Base-by-base conservation (phyloP, 1,284 basidiomycete genomes). In the Vanrija humicola region DNA sequence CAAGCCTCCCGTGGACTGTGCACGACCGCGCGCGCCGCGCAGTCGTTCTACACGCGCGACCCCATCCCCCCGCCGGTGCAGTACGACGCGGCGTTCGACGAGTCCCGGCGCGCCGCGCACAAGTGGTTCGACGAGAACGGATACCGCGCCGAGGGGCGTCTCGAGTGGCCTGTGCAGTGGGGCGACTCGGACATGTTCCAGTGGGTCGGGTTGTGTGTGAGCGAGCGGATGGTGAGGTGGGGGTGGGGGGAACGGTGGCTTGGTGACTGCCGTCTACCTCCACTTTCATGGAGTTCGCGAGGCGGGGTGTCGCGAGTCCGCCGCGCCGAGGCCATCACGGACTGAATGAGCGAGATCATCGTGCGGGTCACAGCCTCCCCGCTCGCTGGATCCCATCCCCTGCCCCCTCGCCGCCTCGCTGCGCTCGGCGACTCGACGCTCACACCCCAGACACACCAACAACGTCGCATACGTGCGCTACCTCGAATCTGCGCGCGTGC, bases 401-500 rank as follows among this genome's bases (percentile, higher is more conserved):
- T n/a, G n/a, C 19, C n/a, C 10, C n/a, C 16, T 23, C 21, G 21
- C 40, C 40, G 12, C n/a, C 40, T 42, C n/a, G 40, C n/a, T 21
- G 9, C 19, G n/a, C 40, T 42, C 40, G n/a, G 19, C n/a, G 15
- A n/a, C 28, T 28, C 28, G 28, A 21, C 19, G 19, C 48, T 52
- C 34, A 56, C 47, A 28, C 2, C 23, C 14, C 46, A 75, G 73
- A 55, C 75, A 77, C 54, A 68, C 71, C 34, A 77, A 77, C 54
- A 77, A 75, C 50, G 75, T 77, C 43, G 56, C 61, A 23, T 71
- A 66, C 54, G 62, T 70, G 18, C 60, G 68, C 46, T 77, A 74
- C 64, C 61, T 72, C 52, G 73, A 77, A 56, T 63, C 65, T 6
- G 67, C 72, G 25, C 61, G 73, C 34, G 65, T 75, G 48, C 53